Conservation (phyloP, 176 grass and related monocot species). For the Bolboschoenus planiculmis region DNA sequence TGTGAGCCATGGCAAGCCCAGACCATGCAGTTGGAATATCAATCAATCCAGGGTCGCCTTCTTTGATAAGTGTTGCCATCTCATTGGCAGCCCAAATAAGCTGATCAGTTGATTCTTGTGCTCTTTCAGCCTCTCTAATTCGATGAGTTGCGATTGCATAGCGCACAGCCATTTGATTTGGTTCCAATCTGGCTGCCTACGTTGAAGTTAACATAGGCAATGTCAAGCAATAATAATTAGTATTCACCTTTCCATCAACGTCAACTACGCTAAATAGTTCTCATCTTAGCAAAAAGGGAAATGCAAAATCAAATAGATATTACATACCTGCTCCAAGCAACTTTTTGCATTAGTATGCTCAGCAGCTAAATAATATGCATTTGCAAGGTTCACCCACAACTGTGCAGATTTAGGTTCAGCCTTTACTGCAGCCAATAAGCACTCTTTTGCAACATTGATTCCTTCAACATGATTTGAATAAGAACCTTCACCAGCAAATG, state of each 20-base stretch:
- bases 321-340: slow-evolving; percentile 88
- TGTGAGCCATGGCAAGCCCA: slow-evolving; percentile 84
- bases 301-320: slow-evolving; percentile 12
- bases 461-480: slow-evolving; percentile 65
- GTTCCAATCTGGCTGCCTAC: slow-evolving; percentile 88
- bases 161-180: slow-evolving; percentile 86
- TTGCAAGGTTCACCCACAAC: slow-evolving; percentile 91
- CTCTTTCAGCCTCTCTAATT: slow-evolving; percentile 82
- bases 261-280: neutral
- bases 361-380: slow-evolving; percentile 75
- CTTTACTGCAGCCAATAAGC: slow-evolving; percentile 67
- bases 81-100: slow-evolving; percentile 89
- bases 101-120: slow-evolving; percentile 69
- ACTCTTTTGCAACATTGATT: slow-evolving; percentile 78
- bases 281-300: neutral
- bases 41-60: slow-evolving; percentile 74
- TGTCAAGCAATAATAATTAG: neutral
- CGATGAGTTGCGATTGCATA: slow-evolving; percentile 92
- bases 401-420: slow-evolving; percentile 69
- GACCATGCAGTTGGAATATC: slow-evolving; percentile 92
- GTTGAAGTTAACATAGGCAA: neutral
- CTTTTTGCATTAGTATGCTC: slow-evolving; percentile 78
- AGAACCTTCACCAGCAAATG: slow-evolving; percentile 39
- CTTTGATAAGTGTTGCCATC: slow-evolving; percentile 86
- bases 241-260: neutral